Conservation (phyloP, 1,284 basidiomycete genomes). For the Leccinum olivaceoglutinosum region DNA sequence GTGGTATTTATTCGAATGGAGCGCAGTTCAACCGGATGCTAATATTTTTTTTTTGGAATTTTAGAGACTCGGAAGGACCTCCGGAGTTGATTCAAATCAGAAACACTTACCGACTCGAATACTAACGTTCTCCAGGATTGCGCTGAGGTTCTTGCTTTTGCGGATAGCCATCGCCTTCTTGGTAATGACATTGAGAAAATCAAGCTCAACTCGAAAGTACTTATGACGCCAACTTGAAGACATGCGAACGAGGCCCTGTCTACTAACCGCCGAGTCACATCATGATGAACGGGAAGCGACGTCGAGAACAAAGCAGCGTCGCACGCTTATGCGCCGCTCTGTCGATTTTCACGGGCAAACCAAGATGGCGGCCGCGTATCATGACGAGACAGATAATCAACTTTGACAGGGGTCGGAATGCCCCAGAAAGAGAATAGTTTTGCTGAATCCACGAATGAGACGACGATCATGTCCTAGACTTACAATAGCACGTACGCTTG, state of each 20-base stretch:
- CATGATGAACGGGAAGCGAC: not conserved
- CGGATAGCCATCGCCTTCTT: constrained; percentile 82
- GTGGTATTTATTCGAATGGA: constrained; percentile 63
- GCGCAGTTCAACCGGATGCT: constrained; percentile 58
- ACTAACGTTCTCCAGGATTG: constrained; percentile 39
- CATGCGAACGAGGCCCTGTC: constrained; percentile 46
- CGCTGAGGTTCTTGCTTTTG: constrained; percentile 59
- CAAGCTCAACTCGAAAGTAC: constrained; percentile 61
- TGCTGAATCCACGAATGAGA: constrained; percentile 35
- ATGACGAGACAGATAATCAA: constrained; percentile 84
- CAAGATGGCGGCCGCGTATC: constrained; percentile 90
- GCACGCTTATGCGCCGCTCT: constrained; percentile 85
- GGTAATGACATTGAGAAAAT: constrained; percentile 81
- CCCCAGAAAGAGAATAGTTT: constrained; percentile 78
- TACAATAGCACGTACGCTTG: constrained; percentile 37
- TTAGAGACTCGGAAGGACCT: constrained; percentile 5
- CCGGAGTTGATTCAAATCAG: not conserved
- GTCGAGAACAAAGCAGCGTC: constrained; percentile 29
- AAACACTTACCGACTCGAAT: constrained; percentile 33
- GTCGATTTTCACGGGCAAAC: constrained; percentile 85
- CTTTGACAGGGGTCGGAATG: constrained; percentile 79
- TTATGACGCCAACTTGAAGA: constrained; percentile 47
- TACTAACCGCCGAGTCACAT: constrained; percentile 29
- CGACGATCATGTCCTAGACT: not conserved
- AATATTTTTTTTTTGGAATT: constrained; percentile 31